Base-by-base conservation (phyloP, 345 rosid genomes). In the Populus davidiana region DNA sequence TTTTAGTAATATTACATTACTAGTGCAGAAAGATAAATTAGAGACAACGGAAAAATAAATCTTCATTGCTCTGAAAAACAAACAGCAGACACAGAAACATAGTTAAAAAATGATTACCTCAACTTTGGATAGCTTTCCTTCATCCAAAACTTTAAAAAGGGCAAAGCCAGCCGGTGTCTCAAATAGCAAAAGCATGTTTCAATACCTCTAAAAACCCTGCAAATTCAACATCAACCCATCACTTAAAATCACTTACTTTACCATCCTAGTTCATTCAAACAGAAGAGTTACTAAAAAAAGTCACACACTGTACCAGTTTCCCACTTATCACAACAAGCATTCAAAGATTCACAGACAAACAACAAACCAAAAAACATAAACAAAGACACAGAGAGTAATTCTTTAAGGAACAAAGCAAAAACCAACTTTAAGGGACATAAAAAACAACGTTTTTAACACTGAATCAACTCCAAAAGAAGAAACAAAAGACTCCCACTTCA, bases 141-240 rank as follows among this genome's bases (percentile, higher is more conserved):
- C 97, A 80, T 91, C 87, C 73, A 86, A 67, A 0, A 93, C 91
- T 80, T 91, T 91, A 63, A 93, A 91, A 33, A 90, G 89, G 70
- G 90, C 92, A 71, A 88, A 90, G 47, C 98, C 94, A 56, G 91
- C 97, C 0, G 93, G 92, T 9, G 97, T 90, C 84, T 89, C 93
- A 43, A 92, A 89, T 72, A 92, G 64, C 41, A 91, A 90, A 31
- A 87, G 80, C 97, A 90, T 92, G 75, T 76, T 81, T 80, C 41
- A 75, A 70, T 38, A 17, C 21, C 67, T 69, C 18, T 14, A 43
- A 20, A 54, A 54, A 0, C 38, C 75, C 78, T 74, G 70, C 74
- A 69, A 44, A 59, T 18, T 25, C 43, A 49, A 66, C 39, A 33
- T 31, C 52, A 44, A 61, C 71, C 56, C 1, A 38, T 35, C 33